These are phyloP conservation scores for Didymellaceae sp. DNA, from an alignment of 2,329 filamentous ascomycete genomes.

Conservation along the genomic window DNA sequence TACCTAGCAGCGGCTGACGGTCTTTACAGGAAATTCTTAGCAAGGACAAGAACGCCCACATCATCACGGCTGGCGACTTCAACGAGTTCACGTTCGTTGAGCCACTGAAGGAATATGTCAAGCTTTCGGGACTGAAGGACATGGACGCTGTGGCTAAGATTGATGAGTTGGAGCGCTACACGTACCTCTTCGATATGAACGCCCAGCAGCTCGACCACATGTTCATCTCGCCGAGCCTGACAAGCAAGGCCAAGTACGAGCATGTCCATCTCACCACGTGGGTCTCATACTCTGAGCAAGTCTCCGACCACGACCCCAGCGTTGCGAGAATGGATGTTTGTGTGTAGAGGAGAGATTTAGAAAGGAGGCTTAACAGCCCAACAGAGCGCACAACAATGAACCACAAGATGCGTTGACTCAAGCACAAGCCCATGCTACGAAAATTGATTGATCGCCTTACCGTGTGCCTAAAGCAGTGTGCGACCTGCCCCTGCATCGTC, in stretches of 20 bases:
- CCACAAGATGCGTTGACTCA: neutral
- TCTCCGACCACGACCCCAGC: slow-evolving; percentile 73
- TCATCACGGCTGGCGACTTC: slow-evolving; percentile 72
- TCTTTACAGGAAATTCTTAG: slow-evolving; percentile 57
- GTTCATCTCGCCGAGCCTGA: slow-evolving; percentile 65
- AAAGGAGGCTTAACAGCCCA: no score
- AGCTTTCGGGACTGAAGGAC: slow-evolving; percentile 64
- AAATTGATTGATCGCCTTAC: slow-evolving; percentile 6
- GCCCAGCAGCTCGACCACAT: slow-evolving; percentile 74
- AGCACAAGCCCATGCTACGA: neutral
- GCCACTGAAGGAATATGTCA: slow-evolving; percentile 63
- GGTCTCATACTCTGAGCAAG: slow-evolving; percentile 58
- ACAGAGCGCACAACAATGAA: slow-evolving; percentile 4
- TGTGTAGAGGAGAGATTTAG: slow-evolving; percentile 28
- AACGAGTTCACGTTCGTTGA: slow-evolving; percentile 73
- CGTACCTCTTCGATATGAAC: slow-evolving; percentile 74
- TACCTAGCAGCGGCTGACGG: slow-evolving; percentile 39
- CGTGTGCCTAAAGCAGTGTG: neutral
- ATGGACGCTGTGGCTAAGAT: slow-evolving; percentile 66
- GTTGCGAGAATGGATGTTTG: slow-evolving; percentile 70
- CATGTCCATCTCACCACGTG: slow-evolving; percentile 77
- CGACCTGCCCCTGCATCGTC: slow-evolving; percentile 11
- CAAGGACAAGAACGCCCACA: slow-evolving; percentile 60
- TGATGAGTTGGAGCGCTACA: slow-evolving; percentile 67
- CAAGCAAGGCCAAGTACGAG: slow-evolving; percentile 59